A percentile compares a stretch with the other conserved stretches of the same genome.
These are phyloP conservation scores for Mortierella sp. DNA, from an alignment of 371 early-diverging fungal genomes.

Conservation along the genomic window DNA sequence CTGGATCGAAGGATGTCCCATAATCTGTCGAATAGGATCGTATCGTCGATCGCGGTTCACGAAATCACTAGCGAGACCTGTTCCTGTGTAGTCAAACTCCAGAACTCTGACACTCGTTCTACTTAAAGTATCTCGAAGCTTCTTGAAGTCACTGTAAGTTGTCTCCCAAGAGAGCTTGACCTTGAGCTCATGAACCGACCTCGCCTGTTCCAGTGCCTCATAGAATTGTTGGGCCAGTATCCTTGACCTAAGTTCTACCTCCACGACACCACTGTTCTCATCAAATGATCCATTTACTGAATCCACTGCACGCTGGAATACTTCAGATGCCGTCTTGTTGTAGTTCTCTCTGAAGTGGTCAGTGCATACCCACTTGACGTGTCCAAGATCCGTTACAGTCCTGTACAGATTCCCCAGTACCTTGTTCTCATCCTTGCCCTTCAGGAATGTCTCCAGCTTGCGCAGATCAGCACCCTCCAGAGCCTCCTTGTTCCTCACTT, in stretches of 20 bases:
- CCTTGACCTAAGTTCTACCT: no score
- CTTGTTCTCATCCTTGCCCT: neutral
- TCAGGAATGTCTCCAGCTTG: neutral
- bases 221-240: conserved; percentile 6
- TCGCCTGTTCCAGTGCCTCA: neutral
- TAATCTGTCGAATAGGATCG: conserved; percentile 4
- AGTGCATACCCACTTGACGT: neutral
- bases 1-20: conserved; percentile 4
- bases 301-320: no score
- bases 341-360: neutral
- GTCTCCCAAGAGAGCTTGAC: neutral
- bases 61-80: neutral
- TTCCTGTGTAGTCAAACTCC: neutral
- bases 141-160: neutral
- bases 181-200: neutral
- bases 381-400: no score
- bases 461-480: neutral
- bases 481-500: neutral
- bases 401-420: neutral
- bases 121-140: neutral
- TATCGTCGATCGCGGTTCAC: conserved; percentile 8
- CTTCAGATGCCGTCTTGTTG: no score
- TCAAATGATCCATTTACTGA: no score
- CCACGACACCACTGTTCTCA: no score
- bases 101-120: neutral